Evolutionary conservation across 176 grass and related monocot species (phyloP).

Genomic region (Secale cereale): DNA sequence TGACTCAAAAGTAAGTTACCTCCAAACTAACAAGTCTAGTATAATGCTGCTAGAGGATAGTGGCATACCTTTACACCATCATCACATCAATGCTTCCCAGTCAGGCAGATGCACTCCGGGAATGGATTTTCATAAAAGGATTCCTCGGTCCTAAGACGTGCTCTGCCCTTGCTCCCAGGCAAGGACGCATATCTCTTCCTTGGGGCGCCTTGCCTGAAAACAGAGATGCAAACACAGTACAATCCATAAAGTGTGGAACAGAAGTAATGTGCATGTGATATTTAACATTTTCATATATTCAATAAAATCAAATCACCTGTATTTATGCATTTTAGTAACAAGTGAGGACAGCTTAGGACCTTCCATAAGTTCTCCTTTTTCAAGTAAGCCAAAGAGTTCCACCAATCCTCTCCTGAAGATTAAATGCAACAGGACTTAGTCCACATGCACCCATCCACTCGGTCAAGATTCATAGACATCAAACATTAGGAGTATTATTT

Average conservation of each 20-base stretch:
- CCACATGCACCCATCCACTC: not conserved
- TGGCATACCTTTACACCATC: conserved; percentile 35
- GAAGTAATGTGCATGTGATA: not conserved
- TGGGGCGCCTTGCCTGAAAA: conserved; percentile 72
- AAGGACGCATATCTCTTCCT: conserved; percentile 82
- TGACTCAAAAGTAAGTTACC: not conserved
- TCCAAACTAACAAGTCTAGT: conserved; percentile 5
- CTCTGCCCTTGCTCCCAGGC: conserved; percentile 80
- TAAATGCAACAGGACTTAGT: conserved; percentile 7
- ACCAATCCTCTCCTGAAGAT: conserved; percentile 84
- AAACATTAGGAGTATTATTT: not conserved
- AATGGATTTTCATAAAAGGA: conserved; percentile 92
- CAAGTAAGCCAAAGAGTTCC: conserved; percentile 85
- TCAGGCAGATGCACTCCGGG: conserved; percentile 83
- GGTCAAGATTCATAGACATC: not conserved
- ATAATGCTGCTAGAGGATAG: not conserved
- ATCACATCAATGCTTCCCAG: conserved; percentile 43
- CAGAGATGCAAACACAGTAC: conserved; percentile 16
- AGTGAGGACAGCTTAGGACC: conserved; percentile 59
- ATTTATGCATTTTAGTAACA: conserved; percentile 80
- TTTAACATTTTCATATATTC: not conserved
- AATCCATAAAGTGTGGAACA: not conserved
- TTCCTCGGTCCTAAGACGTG: conserved; percentile 78
- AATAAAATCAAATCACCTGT: conserved; percentile 50
- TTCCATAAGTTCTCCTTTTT: conserved; percentile 71